A percentile compares a stretch with the other conserved stretches of the same genome.
phyloP scores from a whole-genome alignment of 305 asterid genomes.

The Fraxinus sp. region DNA sequence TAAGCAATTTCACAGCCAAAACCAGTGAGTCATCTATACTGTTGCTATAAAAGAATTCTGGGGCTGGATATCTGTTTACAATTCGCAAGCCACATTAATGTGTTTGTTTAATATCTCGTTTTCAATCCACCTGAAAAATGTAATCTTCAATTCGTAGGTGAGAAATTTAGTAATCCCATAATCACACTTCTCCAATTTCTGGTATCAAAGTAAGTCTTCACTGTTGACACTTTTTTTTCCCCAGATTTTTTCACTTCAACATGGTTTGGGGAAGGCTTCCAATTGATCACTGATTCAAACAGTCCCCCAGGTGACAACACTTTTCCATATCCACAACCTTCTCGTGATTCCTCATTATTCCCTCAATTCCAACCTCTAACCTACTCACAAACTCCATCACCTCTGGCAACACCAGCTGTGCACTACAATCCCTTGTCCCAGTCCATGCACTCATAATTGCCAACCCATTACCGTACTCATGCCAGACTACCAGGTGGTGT shows the following conservation, averaged over 20 bases:
- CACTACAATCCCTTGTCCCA: slow-evolving; percentile 74
- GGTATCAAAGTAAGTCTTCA: background rate
- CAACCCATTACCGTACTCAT: slow-evolving; percentile 69
- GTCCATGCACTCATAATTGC: slow-evolving; percentile 78
- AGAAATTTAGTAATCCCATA: background rate
- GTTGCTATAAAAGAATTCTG: background rate
- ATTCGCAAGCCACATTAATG: background rate
- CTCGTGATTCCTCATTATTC: slow-evolving; percentile 70
- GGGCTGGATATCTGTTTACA: background rate
- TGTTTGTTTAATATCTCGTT: background rate
- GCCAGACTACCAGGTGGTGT: slow-evolving; percentile 78
- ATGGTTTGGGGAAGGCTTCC: background rate
- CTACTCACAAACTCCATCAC: slow-evolving; percentile 56
- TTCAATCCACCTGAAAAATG: background rate
- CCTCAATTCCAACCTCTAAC: slow-evolving; percentile 74
- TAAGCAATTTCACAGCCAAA: background rate
- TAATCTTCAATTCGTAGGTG: background rate
- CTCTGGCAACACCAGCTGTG: slow-evolving; percentile 70
- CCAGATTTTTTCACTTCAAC: background rate
- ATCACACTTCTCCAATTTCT: background rate
- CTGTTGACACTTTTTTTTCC: background rate
- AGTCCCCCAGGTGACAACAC: slow-evolving; percentile 81
- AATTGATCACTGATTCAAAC: background rate
- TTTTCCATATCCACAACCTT: slow-evolving; percentile 65
- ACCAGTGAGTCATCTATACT: background rate